Percentiles rank a stretch among this genome's conserved stretches.
Evolutionary conservation across 1,284 basidiomycete genomes (phyloP).

Genomic region (Athelia psychrophila): DNA sequence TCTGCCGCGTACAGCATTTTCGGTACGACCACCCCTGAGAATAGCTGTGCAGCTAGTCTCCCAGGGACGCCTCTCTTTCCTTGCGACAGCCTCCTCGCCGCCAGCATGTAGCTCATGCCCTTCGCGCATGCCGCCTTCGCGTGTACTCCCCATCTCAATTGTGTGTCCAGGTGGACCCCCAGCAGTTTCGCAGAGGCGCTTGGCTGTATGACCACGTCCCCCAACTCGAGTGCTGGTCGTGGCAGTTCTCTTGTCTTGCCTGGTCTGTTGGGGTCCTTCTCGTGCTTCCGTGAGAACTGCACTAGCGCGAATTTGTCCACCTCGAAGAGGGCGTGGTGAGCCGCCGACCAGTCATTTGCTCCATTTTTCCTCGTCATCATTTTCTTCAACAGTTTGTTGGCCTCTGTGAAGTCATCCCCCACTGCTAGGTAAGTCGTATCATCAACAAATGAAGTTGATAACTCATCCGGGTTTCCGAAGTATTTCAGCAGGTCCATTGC

Average conservation of each 20-base stretch:
- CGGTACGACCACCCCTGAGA: slow-evolving; percentile 24
- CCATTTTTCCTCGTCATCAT: slow-evolving; percentile 11
- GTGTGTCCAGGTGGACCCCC: slow-evolving; percentile 31
- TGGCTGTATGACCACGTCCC: slow-evolving; percentile 7
- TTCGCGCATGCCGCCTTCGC: slow-evolving; percentile 23
- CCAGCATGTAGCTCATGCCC: slow-evolving; percentile 18
- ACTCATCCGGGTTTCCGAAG: neutral
- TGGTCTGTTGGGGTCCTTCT: slow-evolving; percentile 2
- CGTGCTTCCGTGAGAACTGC: slow-evolving; percentile 8
- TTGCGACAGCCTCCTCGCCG: slow-evolving; percentile 20
- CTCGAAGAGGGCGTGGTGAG: slow-evolving; percentile 10
- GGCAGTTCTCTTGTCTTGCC: neutral
- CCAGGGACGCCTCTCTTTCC: slow-evolving; percentile 17
- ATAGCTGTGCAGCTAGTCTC: slow-evolving; percentile 18
- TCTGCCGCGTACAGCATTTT: slow-evolving; percentile 34
- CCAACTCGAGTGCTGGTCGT: neutral
- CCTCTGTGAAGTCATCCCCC: neutral
- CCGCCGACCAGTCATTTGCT: slow-evolving; percentile 8
- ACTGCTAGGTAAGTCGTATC: slow-evolving; percentile 6
- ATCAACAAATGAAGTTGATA: slow-evolving; percentile 12
- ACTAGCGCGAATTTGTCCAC: slow-evolving; percentile 15
- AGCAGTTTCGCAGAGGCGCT: slow-evolving; percentile 25
- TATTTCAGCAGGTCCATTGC: slow-evolving; percentile 15
- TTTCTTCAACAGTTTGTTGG: neutral
- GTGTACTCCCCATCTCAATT: slow-evolving; percentile 32